Evolutionary conservation across 1,284 basidiomycete species (phyloP), one percentile per base, ranked within the genome.

Genomic region (Cronartium quercuum): DNA sequence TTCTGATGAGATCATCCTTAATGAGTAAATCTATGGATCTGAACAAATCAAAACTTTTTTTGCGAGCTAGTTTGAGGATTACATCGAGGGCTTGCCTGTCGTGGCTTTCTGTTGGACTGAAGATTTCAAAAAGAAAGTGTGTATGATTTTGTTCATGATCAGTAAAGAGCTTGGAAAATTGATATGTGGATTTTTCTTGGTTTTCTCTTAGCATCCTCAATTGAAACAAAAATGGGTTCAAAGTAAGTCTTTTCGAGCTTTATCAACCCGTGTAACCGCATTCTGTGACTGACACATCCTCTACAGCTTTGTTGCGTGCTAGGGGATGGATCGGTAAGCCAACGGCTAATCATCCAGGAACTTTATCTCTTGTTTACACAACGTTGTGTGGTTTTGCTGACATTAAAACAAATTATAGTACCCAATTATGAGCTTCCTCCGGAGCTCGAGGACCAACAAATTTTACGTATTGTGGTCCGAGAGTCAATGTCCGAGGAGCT

Each of bases 61-160:
- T 58, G 5, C 10, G 12, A 35, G 29, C 29, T 12, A 73, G 63
- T 76, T 78, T 7, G 78, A 91, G 87, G 84, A 81, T 58, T 94
- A 93, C 81, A 81, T 83, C 5, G 87, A 91, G 1, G 91, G 91
- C 2, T 84, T 98, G 24, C 94, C 94, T 3, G 94, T 97, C 15
- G 92, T 97, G 0, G 84, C 91, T 0, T 98, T 98, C 88, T 86
- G 88, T 68, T 78, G 68, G 85, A 89, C 89, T 0, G 89, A 96
- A 80, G 83, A 85, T 15, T 90, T 92, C 84, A 85, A 88, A 81
- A 70, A 85, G 77, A 82, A 89, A 38, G 79, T 81, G 29, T 57
- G 15, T n/a, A n/a, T 57, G 6, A 57, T 24, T 9, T n/a, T 10
- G 24, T 13, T 18, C 3, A 29, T 29, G 29, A 29, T 2, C 29